Evolutionary conservation across 1,284 basidiomycete genomes (phyloP).

Genomic region (Apiotrichum siamense): DNA sequence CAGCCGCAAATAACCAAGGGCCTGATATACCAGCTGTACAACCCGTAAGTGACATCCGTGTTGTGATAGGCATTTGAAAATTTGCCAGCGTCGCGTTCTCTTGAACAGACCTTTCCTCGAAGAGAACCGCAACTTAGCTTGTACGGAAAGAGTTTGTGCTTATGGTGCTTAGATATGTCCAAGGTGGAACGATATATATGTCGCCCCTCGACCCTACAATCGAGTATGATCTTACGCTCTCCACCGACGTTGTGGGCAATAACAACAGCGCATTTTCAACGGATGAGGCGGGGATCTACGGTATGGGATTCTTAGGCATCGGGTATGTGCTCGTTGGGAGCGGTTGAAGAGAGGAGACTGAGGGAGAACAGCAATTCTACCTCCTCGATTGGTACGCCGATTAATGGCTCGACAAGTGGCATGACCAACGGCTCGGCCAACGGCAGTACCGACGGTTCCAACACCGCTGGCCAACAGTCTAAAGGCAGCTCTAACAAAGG

Average conservation of each 20-base stretch:
- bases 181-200: background rate
- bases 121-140: no score
- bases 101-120: no score
- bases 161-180: no score
- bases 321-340: no score
- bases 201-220: background rate
- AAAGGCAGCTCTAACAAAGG: background rate
- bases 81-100: no score
- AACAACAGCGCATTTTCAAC: background rate
- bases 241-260: background rate
- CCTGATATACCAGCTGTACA: background rate
- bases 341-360: no score
- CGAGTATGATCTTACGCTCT: background rate
- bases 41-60: background rate
- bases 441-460: background rate
- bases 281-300: background rate
- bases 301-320: no score
- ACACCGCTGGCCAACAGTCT: background rate
- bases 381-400: no score
- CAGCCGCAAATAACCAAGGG: background rate
- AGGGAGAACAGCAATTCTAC: no score
- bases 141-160: no score
- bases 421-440: background rate
- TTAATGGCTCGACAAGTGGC: no score
- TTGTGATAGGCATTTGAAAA: no score